phyloP scores from a whole-genome alignment of 2,329 filamentous ascomycete genomes.

The Verticillium tricorpus region DNA sequence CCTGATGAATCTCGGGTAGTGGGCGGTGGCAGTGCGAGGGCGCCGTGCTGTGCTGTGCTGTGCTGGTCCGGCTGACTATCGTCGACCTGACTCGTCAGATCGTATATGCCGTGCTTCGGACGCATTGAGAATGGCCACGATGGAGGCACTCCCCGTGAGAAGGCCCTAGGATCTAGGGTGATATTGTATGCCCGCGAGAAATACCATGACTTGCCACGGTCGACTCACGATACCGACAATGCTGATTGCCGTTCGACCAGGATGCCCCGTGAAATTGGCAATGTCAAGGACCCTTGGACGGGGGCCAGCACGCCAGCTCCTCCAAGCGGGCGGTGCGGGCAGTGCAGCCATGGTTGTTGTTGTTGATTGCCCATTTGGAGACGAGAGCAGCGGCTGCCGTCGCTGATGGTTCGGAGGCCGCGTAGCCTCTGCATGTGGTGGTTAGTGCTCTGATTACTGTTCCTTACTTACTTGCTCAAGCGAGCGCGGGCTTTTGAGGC shows the following conservation, averaged over 20 bases:
- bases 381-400: background rate
- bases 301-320: background rate
- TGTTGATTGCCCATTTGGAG: background rate
- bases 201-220: background rate
- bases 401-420: background rate
- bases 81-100: background rate
- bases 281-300: background rate
- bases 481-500: background rate
- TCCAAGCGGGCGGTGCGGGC: background rate
- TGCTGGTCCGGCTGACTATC: background rate
- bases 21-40: background rate
- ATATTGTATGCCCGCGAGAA: background rate
- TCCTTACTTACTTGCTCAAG: background rate
- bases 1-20: background rate
- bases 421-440: background rate
- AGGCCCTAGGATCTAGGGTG: background rate
- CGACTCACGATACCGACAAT: too few relatives aligned
- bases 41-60: background rate
- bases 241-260: too few relatives aligned
- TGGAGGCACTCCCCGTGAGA: background rate
- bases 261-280: background rate
- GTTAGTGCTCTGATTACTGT: background rate
- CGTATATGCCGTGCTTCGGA: background rate
- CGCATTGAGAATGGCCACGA: too few relatives aligned
- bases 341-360: background rate